Evolutionary conservation across 73 alveolate species (phyloP), one percentile per base, ranked within the genome.

Genomic region (Stentor roeselii): DNA sequence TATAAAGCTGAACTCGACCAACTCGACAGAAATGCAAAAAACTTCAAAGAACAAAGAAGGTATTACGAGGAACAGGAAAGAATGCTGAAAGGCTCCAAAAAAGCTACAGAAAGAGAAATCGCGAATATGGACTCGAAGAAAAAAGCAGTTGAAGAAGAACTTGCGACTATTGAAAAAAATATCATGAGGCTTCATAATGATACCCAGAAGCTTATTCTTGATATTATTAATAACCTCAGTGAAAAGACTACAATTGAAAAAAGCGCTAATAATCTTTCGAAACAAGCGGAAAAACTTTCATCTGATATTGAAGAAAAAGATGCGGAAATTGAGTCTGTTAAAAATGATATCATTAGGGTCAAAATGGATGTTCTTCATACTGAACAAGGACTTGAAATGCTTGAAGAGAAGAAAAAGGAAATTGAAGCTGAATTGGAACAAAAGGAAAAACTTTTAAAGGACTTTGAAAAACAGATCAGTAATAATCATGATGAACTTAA

Each of bases 291-390:
- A 87, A 88, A 82, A 42, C 86, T 94, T 35, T 88, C 86, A 38
- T 86, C 82, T 41, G 98, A 90, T 77, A 95, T 95, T 58, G 95
- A 91, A 36, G 97, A 95, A 86, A 94, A 95, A 60, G 95, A 91
- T 86, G 98, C 95, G 3, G 99, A 96, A 84, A 93, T 92, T 67
- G 99, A 97, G 88, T 94, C 94, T 41, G 92, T 95, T 3, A 93
- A 96, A 0, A 97, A 97, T 94, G 99, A 97, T 92, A 97, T 97
- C 76, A 94, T 97, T 3, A 90, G 99, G 91, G 99, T 97, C 75
- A 93, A 93, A 85, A 97, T 97, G 60, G 99, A 97, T 92, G 91
- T 93, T 86, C 94, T 97, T 38, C 96, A 95, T 67, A 96, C 98
- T 75, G 95, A 94, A 83, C 92, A 96, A 75, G 94, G 96, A 75